Evolutionary conservation across 1,284 basidiomycete genomes (phyloP).

Genomic region (Ustilago sp.): DNA sequence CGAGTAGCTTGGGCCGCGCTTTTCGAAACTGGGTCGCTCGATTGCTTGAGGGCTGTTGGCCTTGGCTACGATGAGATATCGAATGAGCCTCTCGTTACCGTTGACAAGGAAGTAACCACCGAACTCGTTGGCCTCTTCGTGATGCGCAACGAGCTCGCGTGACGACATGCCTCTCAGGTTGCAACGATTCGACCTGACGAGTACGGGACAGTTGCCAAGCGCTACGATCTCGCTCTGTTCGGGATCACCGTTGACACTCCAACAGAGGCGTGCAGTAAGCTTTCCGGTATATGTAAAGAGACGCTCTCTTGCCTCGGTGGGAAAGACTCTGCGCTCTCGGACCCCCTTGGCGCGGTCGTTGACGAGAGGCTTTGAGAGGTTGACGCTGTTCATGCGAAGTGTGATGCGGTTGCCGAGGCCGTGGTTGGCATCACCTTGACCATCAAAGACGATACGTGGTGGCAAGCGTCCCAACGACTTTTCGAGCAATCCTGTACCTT

Average conservation of each 20-base stretch:
- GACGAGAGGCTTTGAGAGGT: constrained; percentile 86
- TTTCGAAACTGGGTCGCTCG: constrained; percentile 85
- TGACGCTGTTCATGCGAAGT: constrained; percentile 89
- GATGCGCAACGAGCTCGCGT: constrained; percentile 84
- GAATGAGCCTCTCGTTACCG: constrained; percentile 98
- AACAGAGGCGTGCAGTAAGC: constrained; percentile 89
- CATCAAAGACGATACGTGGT: constrained; percentile 91
- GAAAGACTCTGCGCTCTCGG: constrained; percentile 84
- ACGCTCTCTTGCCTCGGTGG: constrained; percentile 79
- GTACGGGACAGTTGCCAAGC: constrained; percentile 92
- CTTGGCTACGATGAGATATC: constrained; percentile 91
- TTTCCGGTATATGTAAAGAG: constrained; percentile 90
- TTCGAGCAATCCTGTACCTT: constrained; percentile 83
- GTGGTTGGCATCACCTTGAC: constrained; percentile 69
- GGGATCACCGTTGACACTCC: constrained; percentile 82
- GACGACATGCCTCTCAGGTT: constrained; percentile 88
- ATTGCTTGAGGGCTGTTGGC: constrained; percentile 90
- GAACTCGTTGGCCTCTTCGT: constrained; percentile 98
- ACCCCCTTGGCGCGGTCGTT: constrained; percentile 84
- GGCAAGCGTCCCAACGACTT: constrained; percentile 86
- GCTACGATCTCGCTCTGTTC: constrained; percentile 83
- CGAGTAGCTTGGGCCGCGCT: constrained; percentile 94
- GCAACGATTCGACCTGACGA: constrained; percentile 97
- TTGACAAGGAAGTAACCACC: constrained; percentile 99
- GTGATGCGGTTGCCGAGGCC: constrained; percentile 70